Evolutionary conservation across 768 basidiomycete genomes (phyloP).

Genomic region (Mycena maculata): DNA sequence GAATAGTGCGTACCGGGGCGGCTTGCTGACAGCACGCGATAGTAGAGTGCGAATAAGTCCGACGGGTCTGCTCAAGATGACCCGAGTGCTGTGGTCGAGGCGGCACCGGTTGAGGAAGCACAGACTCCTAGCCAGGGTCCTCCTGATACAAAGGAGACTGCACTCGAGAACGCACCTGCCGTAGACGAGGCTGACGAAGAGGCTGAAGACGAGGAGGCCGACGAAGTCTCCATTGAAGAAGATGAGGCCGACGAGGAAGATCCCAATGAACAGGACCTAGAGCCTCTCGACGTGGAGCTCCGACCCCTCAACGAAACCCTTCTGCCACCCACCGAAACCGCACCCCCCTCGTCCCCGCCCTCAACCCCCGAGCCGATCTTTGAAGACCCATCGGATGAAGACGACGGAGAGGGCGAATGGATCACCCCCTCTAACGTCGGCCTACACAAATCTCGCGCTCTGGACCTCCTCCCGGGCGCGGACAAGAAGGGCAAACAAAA

Average conservation of each 20-base stretch:
- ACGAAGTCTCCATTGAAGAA: slow-evolving; percentile 15
- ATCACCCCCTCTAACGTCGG: slow-evolving; percentile 92
- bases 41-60: slow-evolving; percentile 36
- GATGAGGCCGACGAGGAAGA: slow-evolving; percentile 18
- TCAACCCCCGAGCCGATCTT: slow-evolving; percentile 57
- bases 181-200: slow-evolving; percentile 32
- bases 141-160: not conserved
- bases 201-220: not conserved
- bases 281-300: slow-evolving; percentile 61
- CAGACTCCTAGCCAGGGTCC: slow-evolving; percentile 28
- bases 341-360: slow-evolving; percentile 35
- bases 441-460: slow-evolving; percentile 87
- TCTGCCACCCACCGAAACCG: not conserved
- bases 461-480: slow-evolving; percentile 76
- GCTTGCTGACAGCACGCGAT: slow-evolving; percentile 37
- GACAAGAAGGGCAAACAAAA: slow-evolving; percentile 51
- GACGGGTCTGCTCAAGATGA: slow-evolving; percentile 9
- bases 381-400: slow-evolving; percentile 81
- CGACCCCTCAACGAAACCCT: slow-evolving; percentile 45
- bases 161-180: slow-evolving; percentile 27
- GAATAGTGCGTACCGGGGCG: not conserved
- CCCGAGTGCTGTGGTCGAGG: slow-evolving; percentile 29
- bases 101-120: slow-evolving; percentile 29
- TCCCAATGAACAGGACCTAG: slow-evolving; percentile 39
- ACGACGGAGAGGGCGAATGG: slow-evolving; percentile 95